Base-by-base conservation (phyloP, 192 early-diverging fungal genomes). In the Umbelopsis vinacea region DNA sequence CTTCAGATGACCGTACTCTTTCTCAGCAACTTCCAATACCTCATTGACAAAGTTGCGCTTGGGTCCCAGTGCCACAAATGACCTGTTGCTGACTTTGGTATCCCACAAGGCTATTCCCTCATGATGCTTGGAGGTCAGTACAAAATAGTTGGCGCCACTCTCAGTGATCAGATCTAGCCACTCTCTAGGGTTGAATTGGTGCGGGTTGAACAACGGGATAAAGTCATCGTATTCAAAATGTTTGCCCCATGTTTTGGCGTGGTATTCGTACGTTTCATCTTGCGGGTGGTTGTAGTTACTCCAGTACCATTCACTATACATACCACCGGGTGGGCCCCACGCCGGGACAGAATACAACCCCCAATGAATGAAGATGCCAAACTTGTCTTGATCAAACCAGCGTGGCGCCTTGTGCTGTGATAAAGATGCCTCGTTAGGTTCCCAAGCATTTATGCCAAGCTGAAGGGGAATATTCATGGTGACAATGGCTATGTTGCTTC, bases 331-430 rank as follows among this genome's bases (percentile, higher is more conserved):
- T 3, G 75, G 75, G 35, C 70, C 75, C 75, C 75, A 76, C 11
- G 75, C 70, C 6, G 75, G 75, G 1, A 76, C 23, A 57, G 55
- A 52, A 43, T 71, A 76, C 0, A 71, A 26, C 2, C 75, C 75
- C 75, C 75, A 76, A 38, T 76, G 75, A 26, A 76, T 71, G 14
- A 76, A 76, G 22, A 76, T 76, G 4, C 75, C 75, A 71, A 76
- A 76, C 15, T 71, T 71, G n/a, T 63, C 66, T 11, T 66, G 21
- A 43, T 71, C 63, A 35, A 68, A 68, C 75, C 75, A 76, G 2
- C 29, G 37, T 17, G 75, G 75, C 52, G 66, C 60, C 1, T 40
- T 46, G 66, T 76, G 74, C 0, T 53, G 46, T 40, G 24, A 19
- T 21, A 76, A 43, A 26, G 74, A 76, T 17, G 38, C 52, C 26